Evolutionary conservation across 768 basidiomycete species (phyloP).

Genomic region (Termitomyces sp.): DNA sequence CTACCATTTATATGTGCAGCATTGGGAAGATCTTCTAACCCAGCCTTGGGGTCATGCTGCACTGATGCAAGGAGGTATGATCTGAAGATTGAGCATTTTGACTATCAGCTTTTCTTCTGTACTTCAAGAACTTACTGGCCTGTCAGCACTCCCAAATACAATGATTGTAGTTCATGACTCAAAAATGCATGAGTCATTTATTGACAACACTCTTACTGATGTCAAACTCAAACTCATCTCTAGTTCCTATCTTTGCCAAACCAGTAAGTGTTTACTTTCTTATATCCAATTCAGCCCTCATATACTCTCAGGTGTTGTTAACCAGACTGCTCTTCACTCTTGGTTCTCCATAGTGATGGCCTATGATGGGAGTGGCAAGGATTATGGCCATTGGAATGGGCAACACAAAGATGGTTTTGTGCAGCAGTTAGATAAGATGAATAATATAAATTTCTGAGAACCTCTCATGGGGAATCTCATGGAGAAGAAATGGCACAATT

Average conservation of each 20-base stretch:
- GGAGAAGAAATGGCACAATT: neutral
- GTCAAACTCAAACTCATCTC: neutral
- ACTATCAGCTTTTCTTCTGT: slow-evolving; percentile 11
- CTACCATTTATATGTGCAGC: neutral
- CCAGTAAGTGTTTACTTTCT: too few relatives aligned
- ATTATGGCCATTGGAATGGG: slow-evolving; percentile 5
- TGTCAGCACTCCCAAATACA: neutral
- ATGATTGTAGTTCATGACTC: neutral
- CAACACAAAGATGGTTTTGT: neutral
- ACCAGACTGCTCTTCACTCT: slow-evolving; percentile 14
- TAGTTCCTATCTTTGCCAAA: too few relatives aligned
- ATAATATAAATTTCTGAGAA: neutral
- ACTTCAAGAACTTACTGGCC: slow-evolving; percentile 10
- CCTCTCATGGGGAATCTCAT: too few relatives aligned
- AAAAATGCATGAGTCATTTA: neutral
- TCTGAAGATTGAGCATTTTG: neutral
- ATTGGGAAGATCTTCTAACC: neutral
- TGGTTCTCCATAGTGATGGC: slow-evolving; percentile 9
- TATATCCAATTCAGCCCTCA: too few relatives aligned
- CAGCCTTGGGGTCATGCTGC: neutral
- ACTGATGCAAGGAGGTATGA: neutral
- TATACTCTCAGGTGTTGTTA: neutral
- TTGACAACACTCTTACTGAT: slow-evolving; percentile 15
- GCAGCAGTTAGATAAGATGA: neutral
- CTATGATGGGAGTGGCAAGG: neutral